Conservation (phyloP, 495 filamentous ascomycete genomes). For the Lineolata rhizophorae region DNA sequence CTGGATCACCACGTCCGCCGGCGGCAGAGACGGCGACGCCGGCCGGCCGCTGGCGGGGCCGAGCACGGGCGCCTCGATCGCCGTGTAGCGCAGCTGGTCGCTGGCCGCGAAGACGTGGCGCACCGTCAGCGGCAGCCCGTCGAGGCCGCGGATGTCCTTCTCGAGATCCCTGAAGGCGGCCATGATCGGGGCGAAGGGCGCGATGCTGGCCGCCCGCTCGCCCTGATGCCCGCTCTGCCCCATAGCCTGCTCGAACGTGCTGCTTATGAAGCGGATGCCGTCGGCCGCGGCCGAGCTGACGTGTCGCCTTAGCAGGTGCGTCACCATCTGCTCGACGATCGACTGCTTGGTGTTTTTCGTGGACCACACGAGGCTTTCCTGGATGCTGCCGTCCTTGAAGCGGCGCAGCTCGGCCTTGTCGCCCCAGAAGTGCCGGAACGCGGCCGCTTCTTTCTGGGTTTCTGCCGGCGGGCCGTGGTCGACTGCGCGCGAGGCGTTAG, state of each 20-base stretch:
- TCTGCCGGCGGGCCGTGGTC: slow-evolving; percentile 77
- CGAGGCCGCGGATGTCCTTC: slow-evolving; percentile 46
- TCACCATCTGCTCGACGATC: slow-evolving; percentile 59
- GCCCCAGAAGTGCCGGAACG: slow-evolving; percentile 57
- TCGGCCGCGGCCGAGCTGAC: slow-evolving; percentile 28
- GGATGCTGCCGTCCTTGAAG: slow-evolving; percentile 51
- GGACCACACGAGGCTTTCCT: slow-evolving; percentile 67
- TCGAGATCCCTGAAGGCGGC: slow-evolving; percentile 48
- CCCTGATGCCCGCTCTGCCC: neutral
- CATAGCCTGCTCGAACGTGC: slow-evolving; percentile 31
- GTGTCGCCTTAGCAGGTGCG: slow-evolving; percentile 47
- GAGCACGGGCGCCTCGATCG: slow-evolving; percentile 25
- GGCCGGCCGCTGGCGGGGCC: slow-evolving; percentile 8
- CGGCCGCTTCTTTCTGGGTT: slow-evolving; percentile 42
- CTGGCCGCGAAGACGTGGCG: slow-evolving; percentile 53
- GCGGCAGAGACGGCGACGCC: slow-evolving; percentile 19
- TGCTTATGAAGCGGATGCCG: slow-evolving; percentile 37
- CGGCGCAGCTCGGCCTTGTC: slow-evolving; percentile 51
- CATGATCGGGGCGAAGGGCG: slow-evolving; percentile 32
- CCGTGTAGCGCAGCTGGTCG: slow-evolving; percentile 51
- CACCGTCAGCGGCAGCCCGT: slow-evolving; percentile 60
- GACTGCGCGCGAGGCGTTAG: slow-evolving; percentile 45
- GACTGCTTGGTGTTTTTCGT: slow-evolving; percentile 31
- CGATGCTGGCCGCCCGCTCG: slow-evolving; percentile 4
- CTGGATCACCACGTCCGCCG: slow-evolving; percentile 53